Conservation (phyloP, 441 rosid genomes). For the Gossypium gossypioides region DNA sequence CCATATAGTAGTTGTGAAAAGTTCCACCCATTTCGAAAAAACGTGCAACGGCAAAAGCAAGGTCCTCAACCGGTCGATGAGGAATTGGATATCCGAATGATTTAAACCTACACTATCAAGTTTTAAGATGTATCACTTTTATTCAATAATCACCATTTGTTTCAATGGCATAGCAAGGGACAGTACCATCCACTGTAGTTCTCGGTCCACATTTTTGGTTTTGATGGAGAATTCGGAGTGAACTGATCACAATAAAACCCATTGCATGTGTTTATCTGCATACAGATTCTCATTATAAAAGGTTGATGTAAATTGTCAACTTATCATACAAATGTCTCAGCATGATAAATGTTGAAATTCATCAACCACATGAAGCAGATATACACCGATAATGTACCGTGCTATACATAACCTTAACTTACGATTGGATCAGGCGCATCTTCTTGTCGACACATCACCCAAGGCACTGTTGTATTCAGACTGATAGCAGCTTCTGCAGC, state of each 20-base stretch:
- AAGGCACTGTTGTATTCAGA: constrained; percentile 51
- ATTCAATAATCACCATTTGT: background rate
- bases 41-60: constrained; percentile 61
- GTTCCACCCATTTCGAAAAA: constrained; percentile 63
- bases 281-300: background rate
- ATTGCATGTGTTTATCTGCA: constrained; percentile 67
- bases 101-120: constrained; percentile 36
- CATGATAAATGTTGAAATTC: background rate
- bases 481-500: constrained; percentile 44
- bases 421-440: constrained; percentile 70
- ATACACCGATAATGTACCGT: background rate
- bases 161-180: background rate
- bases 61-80: constrained; percentile 59
- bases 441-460: constrained; percentile 57
- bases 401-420: constrained; percentile 8
- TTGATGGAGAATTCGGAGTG: constrained; percentile 51
- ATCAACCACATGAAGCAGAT: background rate
- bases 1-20: constrained; percentile 70
- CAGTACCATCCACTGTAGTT: constrained; percentile 56
- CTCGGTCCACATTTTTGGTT: constrained; percentile 71
- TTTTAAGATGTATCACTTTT: background rate
- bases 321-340: background rate
- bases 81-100: constrained; percentile 62
- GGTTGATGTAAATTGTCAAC: too few species aligned
- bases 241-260: constrained; percentile 62